phyloP scores from a whole-genome alignment of 805 yeast genomes.

The Cyberlindnera amylophila region DNA sequence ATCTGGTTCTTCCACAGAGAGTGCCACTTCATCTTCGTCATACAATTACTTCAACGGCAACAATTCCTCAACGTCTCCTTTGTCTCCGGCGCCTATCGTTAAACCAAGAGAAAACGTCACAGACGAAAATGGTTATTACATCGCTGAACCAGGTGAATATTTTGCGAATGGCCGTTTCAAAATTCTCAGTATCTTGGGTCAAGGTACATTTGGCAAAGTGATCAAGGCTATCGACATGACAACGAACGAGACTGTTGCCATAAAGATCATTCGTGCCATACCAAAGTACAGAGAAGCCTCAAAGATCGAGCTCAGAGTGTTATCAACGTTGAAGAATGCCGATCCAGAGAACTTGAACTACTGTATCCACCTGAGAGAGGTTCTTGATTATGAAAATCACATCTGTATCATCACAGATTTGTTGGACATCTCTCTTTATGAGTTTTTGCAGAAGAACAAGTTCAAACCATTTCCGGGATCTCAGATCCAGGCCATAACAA shows the following conservation, averaged over 20 bases:
- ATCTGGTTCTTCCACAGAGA: constrained; percentile 5
- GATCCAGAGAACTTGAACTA: constrained; percentile 66
- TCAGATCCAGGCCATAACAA: constrained; percentile 85
- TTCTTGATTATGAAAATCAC: constrained; percentile 90
- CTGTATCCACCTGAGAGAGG: constrained; percentile 84
- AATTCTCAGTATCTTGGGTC: constrained; percentile 71
- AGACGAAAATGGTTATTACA: constrained; percentile 62
- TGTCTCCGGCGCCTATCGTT: constrained; percentile 18
- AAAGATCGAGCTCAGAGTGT: constrained; percentile 81
- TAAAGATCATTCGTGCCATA: constrained; percentile 86
- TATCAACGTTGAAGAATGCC: constrained; percentile 62
- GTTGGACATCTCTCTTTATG: constrained; percentile 80
- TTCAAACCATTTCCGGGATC: constrained; percentile 91
- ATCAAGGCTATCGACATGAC: constrained; percentile 73
- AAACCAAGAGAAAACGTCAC: constrained; percentile 17
- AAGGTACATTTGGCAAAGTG: constrained; percentile 91
- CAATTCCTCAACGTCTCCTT: constrained; percentile 13
- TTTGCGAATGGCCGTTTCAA: constrained; percentile 73
- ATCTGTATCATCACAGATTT: constrained; percentile 91
- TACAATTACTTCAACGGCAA: constrained; percentile 5
- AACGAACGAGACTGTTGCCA: constrained; percentile 62
- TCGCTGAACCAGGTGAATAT: constrained; percentile 50
- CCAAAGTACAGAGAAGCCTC: constrained; percentile 96
- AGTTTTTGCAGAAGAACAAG: constrained; percentile 79
- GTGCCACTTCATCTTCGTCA: constrained; percentile 11